Evolutionary conservation across 306 rosid genomes (phyloP).

Genomic region (Geum urbanum): DNA sequence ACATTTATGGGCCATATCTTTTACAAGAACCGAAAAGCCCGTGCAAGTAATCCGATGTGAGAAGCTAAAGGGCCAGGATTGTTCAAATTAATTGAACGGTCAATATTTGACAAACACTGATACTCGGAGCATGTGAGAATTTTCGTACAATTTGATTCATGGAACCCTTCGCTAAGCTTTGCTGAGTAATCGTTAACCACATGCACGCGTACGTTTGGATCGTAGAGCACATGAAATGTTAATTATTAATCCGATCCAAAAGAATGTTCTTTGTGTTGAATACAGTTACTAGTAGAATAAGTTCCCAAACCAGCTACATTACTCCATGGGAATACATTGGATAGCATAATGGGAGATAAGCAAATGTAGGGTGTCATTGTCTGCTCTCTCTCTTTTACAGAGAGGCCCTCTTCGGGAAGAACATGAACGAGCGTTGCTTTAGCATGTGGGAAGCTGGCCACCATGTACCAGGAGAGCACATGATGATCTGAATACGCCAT

Average conservation of each 20-base stretch:
- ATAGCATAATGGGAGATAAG: conserved; percentile 7
- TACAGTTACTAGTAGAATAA: background rate
- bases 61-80: too few relatives aligned
- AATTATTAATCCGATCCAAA: background rate
- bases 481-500: conserved; percentile 27
- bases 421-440: conserved; percentile 39
- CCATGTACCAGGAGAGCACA: conserved; percentile 45
- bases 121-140: too few relatives aligned
- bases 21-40: too few relatives aligned
- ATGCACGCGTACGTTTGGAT: background rate
- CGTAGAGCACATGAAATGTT: background rate
- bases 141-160: too few relatives aligned
- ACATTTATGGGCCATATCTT: too few relatives aligned
- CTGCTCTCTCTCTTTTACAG: conserved; percentile 41
- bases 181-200: background rate
- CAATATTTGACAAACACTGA: too few relatives aligned
- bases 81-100: too few relatives aligned
- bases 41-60: too few relatives aligned
- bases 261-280: background rate
- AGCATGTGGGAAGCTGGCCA: conserved; percentile 49
- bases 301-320: background rate
- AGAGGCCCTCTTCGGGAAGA: conserved; percentile 28
- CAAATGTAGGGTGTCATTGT: conserved; percentile 31
- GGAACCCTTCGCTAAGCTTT: background rate
- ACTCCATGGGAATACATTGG: background rate